A percentile compares a stretch with the other conserved stretches of the same genome.
phyloP scores from a whole-genome alignment of 306 rosid species.

The Mimosa pudica region DNA sequence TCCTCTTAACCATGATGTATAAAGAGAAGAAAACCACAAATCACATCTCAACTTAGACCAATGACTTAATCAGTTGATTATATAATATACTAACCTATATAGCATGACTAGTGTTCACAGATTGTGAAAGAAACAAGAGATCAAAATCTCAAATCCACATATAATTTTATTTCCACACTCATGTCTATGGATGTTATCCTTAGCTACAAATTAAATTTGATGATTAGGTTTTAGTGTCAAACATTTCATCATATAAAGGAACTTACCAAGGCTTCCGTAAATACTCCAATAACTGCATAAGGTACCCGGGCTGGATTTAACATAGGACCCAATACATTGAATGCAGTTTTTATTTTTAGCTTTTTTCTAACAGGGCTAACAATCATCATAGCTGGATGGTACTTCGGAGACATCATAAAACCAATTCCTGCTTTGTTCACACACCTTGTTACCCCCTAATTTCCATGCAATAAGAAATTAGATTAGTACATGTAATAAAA shows the following conservation, averaged over 20 bases:
- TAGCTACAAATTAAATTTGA: background rate
- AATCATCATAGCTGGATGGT: conserved; percentile 88
- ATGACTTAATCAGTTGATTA: background rate
- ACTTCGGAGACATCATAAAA: conserved; percentile 87
- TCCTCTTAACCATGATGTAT: conserved; percentile 4
- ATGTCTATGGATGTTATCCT: background rate
- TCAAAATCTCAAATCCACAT: background rate
- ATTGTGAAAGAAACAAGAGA: background rate
- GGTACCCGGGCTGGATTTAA: conserved; percentile 88
- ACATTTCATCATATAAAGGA: conserved; percentile 5
- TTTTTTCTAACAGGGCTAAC: conserved; percentile 80
- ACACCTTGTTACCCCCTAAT: conserved; percentile 74
- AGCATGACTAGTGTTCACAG: background rate
- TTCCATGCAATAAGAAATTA: conserved; percentile 17
- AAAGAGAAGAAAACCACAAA: conserved; percentile 18
- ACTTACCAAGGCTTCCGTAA: conserved; percentile 68
- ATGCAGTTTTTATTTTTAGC: conserved; percentile 79
- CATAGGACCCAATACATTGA: conserved; percentile 91
- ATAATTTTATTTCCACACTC: background rate
- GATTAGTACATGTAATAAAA: conserved; percentile 14
- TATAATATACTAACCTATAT: background rate
- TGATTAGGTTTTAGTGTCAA: background rate
- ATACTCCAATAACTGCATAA: conserved; percentile 94
- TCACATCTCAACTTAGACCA: conserved; percentile 1
- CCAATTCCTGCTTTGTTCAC: conserved; percentile 84